Base-by-base conservation (phyloP, 129 eudicot species). In the Smallanthus sonchifolius region DNA sequence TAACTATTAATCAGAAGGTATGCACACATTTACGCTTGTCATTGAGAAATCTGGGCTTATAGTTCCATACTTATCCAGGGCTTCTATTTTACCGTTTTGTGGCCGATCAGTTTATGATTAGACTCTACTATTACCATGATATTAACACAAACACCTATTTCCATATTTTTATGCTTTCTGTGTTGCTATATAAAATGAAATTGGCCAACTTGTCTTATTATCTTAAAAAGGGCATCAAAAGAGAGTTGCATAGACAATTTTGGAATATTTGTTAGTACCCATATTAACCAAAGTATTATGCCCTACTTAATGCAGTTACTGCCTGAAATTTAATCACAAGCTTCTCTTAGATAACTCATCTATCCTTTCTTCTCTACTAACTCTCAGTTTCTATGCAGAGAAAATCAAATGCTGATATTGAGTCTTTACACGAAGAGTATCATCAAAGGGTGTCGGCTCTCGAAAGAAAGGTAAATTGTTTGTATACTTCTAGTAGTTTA, bases 361-460 rank as follows among this genome's bases (percentile, higher is more conserved):
- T 28, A 35, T 59, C 32, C 14, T 15, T 72, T 32, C 32, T 20
- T 35, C 43, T 73, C 30, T 75, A 63, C 59, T 77, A 48, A 84
- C 66, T 77, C 7, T 38, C 6, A 6, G 66, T 73, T 34, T 36
- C 65, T 73, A 44, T 70, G 60, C 87, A 94, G 97, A 85, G 88
- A 54, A 94, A 90, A 72, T 86, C 96, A 76, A 86, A 79, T 80
- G 92, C 96, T 65, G 97, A 86, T 82, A 75, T 85, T 45, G 98
- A 90, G 82, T 79, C 96, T 78, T 70, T 94, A 10, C 85, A 89
- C 34, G 96, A 90, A 80, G 97, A 94, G 84, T 88, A 82, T 78
- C 97, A 88, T 79, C 98, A 94, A 74, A 90, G 88, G 81, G 93
- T 90, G 13, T 83, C 97, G 39, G 52, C 87, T 77, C 96, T 94